A percentile compares a stretch with the other conserved stretches of the same genome.
Conservation (phyloP, 306 rosid species). For the Dalbergia oliveri region DNA sequence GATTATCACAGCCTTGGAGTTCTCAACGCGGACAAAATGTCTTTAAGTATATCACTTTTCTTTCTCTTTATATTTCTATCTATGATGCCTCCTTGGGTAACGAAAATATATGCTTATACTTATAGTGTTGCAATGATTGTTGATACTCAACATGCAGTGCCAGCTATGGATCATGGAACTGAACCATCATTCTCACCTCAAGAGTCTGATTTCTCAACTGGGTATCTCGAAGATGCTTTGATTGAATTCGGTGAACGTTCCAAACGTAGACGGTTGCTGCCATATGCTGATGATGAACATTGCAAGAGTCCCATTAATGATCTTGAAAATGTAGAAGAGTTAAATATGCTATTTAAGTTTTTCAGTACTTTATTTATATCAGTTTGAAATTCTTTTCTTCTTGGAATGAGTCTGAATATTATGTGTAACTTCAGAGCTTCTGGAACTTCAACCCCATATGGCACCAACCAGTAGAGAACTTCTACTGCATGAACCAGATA, state of each 20-base stretch:
- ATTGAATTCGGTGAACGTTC: conserved; percentile 66
- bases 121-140: conserved; percentile 42
- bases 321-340: conserved; percentile 49
- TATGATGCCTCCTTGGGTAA: conserved; percentile 32
- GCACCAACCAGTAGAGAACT: conserved; percentile 62
- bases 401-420: conserved; percentile 34
- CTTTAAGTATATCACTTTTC: conserved; percentile 57
- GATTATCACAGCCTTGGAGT: conserved; percentile 70
- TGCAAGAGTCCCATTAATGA: conserved; percentile 45
- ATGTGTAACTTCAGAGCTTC: conserved; percentile 45
- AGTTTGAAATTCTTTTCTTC: conserved; percentile 15
- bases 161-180: conserved; percentile 61
- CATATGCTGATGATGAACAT: conserved; percentile 47
- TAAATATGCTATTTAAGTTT: not conserved
- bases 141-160: conserved; percentile 44
- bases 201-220: conserved; percentile 72
- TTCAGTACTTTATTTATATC: not conserved
- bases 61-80: conserved; percentile 41
- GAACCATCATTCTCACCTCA: conserved; percentile 57
- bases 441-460: conserved; percentile 67
- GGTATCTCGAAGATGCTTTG: conserved; percentile 94
- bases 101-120: conserved; percentile 2
- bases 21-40: conserved; percentile 70
- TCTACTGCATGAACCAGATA: conserved; percentile 64
- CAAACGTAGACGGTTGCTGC: conserved; percentile 77